A percentile compares a stretch with the other conserved stretches of the same genome.
These are phyloP conservation scores for Trypanosoma vivax DNA, from an alignment of 208 protist species.

Conservation along the genomic window DNA sequence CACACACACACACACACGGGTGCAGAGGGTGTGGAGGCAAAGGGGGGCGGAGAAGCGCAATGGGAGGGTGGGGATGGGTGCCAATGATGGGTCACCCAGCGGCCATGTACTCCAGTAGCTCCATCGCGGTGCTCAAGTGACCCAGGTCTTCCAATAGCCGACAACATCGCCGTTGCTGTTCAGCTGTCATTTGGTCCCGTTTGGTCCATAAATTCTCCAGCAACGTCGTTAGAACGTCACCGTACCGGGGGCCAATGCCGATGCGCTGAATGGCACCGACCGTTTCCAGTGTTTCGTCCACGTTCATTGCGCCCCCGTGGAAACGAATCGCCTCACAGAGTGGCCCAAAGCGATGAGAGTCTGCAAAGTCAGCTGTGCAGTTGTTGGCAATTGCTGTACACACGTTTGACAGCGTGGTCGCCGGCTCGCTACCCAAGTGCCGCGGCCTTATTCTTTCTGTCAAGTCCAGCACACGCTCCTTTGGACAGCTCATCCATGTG, in stretches of 20 bases:
- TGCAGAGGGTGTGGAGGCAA: too few species aligned
- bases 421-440: slow-evolving; percentile 43
- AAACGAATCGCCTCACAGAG: slow-evolving; percentile 60
- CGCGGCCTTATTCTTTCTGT: slow-evolving; percentile 62
- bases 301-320: slow-evolving; percentile 49
- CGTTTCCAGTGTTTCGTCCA: slow-evolving; percentile 47
- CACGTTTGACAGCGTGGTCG: slow-evolving; percentile 41
- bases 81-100: slow-evolving; percentile 3
- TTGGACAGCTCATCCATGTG: slow-evolving; percentile 59
- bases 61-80: too few species aligned
- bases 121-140: slow-evolving; percentile 23
- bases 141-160: slow-evolving; percentile 18
- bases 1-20: too few species aligned
- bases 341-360: slow-evolving; percentile 53
- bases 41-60: too few species aligned
- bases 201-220: slow-evolving; percentile 54
- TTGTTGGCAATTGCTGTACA: slow-evolving; percentile 50
- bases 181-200: slow-evolving; percentile 35
- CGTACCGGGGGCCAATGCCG: slow-evolving; percentile 24
- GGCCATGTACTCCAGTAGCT: slow-evolving; percentile 26
- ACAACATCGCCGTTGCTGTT: slow-evolving; percentile 38
- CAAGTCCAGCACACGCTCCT: slow-evolving; percentile 71
- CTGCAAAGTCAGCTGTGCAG: slow-evolving; percentile 21
- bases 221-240: slow-evolving; percentile 33
- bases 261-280: slow-evolving; percentile 57